Percentiles rank a stretch among this genome's conserved stretches.
Conservation (phyloP, 2,329 filamentous ascomycete species). For the Ustilaginoidea virens region DNA sequence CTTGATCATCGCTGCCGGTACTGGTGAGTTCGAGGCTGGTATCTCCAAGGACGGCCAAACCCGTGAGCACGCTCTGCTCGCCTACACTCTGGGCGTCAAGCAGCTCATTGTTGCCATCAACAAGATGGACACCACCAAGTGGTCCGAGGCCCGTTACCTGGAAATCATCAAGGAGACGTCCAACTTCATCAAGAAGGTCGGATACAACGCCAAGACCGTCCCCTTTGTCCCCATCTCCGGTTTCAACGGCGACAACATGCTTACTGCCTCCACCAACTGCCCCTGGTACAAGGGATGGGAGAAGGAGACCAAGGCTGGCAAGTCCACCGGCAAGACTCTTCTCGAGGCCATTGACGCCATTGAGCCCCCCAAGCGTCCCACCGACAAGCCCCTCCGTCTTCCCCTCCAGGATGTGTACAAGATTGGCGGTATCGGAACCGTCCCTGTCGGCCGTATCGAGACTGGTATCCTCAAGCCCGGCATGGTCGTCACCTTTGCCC, state of each 20-base stretch:
- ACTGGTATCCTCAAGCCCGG: constrained; percentile 87
- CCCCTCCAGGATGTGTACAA: constrained; percentile 99
- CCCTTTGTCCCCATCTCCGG: constrained; percentile 99
- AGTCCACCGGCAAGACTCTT: constrained; percentile 88
- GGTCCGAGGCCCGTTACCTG: constrained; percentile 88
- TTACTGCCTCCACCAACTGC: constrained; percentile 76
- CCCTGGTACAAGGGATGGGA: constrained; percentile 99
- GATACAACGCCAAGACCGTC: constrained; percentile 98
- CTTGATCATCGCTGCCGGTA: constrained; percentile 99
- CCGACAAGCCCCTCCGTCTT: constrained; percentile 99
- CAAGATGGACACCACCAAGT: constrained; percentile 99
- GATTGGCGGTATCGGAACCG: constrained; percentile 99
- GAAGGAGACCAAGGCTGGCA: constrained; percentile 84
- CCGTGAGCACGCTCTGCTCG: constrained; percentile 99
- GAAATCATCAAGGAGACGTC: constrained; percentile 99
- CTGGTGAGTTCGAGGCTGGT: constrained; percentile 99
- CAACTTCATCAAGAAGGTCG: constrained; percentile 99
- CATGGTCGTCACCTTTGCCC: constrained; percentile 97
- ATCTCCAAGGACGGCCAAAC: constrained; percentile 99
- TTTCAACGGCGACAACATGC: constrained; percentile 99
- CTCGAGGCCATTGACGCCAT: constrained; percentile 98
- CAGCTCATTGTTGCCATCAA: constrained; percentile 99
- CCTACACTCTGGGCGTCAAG: constrained; percentile 99
- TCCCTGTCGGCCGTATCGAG: constrained; percentile 99
- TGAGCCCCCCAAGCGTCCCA: constrained; percentile 80